Conservation (phyloP, 192 early-diverging fungal genomes). For the Backusella westeae region DNA sequence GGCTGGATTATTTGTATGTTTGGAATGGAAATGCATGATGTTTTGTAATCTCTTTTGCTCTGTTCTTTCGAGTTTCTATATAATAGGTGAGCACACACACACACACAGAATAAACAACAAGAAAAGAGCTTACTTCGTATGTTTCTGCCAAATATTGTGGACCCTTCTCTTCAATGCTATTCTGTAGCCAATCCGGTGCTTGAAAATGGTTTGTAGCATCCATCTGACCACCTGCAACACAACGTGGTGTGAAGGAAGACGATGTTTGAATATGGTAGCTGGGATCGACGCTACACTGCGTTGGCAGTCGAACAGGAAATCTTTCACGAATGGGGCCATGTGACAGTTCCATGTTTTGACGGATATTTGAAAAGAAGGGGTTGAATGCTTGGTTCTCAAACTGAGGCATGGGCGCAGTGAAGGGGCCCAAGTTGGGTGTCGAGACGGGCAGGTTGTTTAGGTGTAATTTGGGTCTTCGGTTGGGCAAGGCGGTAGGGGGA, state of each 20-base stretch:
- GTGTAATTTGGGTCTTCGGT: conserved; percentile 23
- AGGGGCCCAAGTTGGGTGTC: conserved; percentile 36
- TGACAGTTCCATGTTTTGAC: conserved; percentile 57
- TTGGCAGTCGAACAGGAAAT: conserved; percentile 53
- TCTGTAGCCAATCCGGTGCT: conserved; percentile 23
- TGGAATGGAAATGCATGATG: conserved; percentile 64
- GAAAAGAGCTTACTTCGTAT: conserved; percentile 26
- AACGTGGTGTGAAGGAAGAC: conserved; percentile 1
- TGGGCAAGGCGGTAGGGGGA: conserved; percentile 6
- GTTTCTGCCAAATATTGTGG: conserved; percentile 24
- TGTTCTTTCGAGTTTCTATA: conserved; percentile 56
- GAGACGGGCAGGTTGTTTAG: conserved; percentile 27
- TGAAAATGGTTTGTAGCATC: background rate
- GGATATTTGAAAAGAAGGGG: conserved; percentile 60
- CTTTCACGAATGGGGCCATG: conserved; percentile 52
- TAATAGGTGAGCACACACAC: background rate
- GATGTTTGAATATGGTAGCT: background rate
- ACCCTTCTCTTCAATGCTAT: conserved; percentile 16
- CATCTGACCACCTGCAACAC: conserved; percentile 23
- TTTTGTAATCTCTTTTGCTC: conserved; percentile 70
- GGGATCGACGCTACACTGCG: conserved; percentile 31
- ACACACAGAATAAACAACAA: too few species aligned
- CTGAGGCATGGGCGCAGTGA: conserved; percentile 48
- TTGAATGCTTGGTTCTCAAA: conserved; percentile 57
- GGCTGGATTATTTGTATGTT: conserved; percentile 32